Percentiles rank a stretch among this genome's conserved stretches.
Conservation (phyloP, 352 stramenopile species). For the Phytophthora chlamydospora region DNA sequence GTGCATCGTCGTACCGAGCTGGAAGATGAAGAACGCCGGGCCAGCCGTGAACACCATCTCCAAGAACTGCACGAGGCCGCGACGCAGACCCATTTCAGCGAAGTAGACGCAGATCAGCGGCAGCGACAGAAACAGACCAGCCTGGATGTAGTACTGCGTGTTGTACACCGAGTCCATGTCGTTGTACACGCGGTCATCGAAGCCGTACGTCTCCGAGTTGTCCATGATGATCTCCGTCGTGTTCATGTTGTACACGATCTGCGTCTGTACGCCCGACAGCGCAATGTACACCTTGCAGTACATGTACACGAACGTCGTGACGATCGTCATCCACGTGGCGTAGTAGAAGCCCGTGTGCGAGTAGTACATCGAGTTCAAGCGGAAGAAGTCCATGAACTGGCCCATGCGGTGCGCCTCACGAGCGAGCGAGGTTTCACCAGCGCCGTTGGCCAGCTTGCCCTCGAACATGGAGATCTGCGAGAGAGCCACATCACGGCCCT, state of each 20-base stretch:
- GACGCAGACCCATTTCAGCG: slow-evolving; percentile 72
- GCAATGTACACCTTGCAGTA: slow-evolving; percentile 87
- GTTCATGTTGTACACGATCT: slow-evolving; percentile 83
- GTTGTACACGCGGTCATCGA: slow-evolving; percentile 66
- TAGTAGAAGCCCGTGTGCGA: slow-evolving; percentile 89
- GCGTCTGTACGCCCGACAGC: slow-evolving; percentile 67
- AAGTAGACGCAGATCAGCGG: slow-evolving; percentile 84
- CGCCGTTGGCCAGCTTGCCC: slow-evolving; percentile 84
- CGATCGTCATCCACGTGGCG: slow-evolving; percentile 88
- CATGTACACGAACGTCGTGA: slow-evolving; percentile 90
- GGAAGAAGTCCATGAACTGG: slow-evolving; percentile 89
- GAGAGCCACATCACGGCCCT: slow-evolving; percentile 83
- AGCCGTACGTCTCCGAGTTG: slow-evolving; percentile 53
- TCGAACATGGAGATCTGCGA: slow-evolving; percentile 91
- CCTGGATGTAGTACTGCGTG: slow-evolving; percentile 88
- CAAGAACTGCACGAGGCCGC: slow-evolving; percentile 73
- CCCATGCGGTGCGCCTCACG: slow-evolving; percentile 87
- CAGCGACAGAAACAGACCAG: slow-evolving; percentile 79
- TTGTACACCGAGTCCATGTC: slow-evolving; percentile 77
- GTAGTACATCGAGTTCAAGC: slow-evolving; percentile 89
- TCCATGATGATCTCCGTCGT: slow-evolving; percentile 67
- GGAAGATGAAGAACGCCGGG: slow-evolving; percentile 83
- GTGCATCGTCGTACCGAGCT: slow-evolving; percentile 85
- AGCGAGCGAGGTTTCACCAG: slow-evolving; percentile 76
- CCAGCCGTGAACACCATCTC: slow-evolving; percentile 82